phyloP scores from a whole-genome alignment of 179 eudicot genomes.

The Amaranthus tricolor region DNA sequence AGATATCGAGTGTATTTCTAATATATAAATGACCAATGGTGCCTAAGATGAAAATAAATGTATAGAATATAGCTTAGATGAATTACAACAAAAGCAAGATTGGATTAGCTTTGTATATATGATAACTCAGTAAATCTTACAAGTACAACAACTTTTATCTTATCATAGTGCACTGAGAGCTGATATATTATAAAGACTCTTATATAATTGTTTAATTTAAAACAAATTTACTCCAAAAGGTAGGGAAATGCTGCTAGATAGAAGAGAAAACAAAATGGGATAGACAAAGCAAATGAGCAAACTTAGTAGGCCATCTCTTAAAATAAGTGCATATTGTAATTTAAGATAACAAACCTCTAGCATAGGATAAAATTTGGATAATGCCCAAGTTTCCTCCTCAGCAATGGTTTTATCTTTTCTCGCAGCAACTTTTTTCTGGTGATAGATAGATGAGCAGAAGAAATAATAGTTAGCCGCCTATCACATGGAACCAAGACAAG shows the following conservation, averaged over 20 bases:
- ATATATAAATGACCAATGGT: background rate
- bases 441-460: constrained; percentile 20
- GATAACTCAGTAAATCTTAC: background rate
- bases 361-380: constrained; percentile 85
- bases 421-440: constrained; percentile 67
- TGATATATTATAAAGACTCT: background rate
- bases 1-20: background rate
- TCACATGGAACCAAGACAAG: constrained; percentile 12
- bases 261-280: background rate
- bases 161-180: background rate
- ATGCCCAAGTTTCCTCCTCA: constrained; percentile 91
- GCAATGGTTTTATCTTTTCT: constrained; percentile 72
- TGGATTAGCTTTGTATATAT: background rate
- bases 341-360: constrained; percentile 59
- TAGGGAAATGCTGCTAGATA: constrained; percentile 1
- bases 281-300: background rate
- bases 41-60: background rate
- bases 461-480: constrained; percentile 14
- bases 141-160: background rate
- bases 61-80: background rate
- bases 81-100: background rate
- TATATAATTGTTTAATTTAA: background rate
- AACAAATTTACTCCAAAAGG: background rate
- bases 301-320: background rate
- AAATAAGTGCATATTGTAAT: background rate